Conservation (phyloP, 2,329 filamentous ascomycete species). For the Aureobasidium uvarum region DNA sequence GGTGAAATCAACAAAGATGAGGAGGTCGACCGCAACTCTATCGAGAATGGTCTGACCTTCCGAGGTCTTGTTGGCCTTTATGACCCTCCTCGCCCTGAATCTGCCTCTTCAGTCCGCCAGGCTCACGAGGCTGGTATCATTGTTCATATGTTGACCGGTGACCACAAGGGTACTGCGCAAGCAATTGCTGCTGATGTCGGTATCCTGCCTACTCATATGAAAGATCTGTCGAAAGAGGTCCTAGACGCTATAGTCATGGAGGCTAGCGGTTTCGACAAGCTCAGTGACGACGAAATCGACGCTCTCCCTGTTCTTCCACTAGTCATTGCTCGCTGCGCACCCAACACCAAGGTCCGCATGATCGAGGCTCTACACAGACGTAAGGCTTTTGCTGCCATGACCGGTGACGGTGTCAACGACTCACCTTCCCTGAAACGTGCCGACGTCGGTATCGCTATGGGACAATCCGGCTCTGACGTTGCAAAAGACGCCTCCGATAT, state of each 20-base stretch:
- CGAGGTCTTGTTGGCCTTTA: constrained; percentile 84
- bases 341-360: constrained; percentile 86
- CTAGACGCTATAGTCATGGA: constrained; percentile 70
- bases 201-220: constrained; percentile 66
- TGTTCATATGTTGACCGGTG: constrained; percentile 82
- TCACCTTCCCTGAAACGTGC: constrained; percentile 75
- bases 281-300: constrained; percentile 73
- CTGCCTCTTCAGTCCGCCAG: constrained; percentile 66
- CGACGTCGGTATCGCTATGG: constrained; percentile 89
- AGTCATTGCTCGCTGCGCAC: constrained; percentile 80
- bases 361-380: constrained; percentile 82
- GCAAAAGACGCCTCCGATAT: constrained; percentile 82
- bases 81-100: constrained; percentile 80
- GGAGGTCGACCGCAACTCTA: constrained; percentile 55
- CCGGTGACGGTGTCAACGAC: constrained; percentile 85
- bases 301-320: constrained; percentile 70
- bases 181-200: constrained; percentile 77
- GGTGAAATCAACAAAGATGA: constrained; percentile 44
- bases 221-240: constrained; percentile 60
- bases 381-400: constrained; percentile 77
- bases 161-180: constrained; percentile 73
- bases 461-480: constrained; percentile 76
- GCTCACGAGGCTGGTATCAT: constrained; percentile 72
- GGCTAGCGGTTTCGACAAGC: constrained; percentile 58
- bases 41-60: constrained; percentile 69